Conservation (phyloP, 2,329 filamentous ascomycete genomes). For the Talaromyces sp. region DNA sequence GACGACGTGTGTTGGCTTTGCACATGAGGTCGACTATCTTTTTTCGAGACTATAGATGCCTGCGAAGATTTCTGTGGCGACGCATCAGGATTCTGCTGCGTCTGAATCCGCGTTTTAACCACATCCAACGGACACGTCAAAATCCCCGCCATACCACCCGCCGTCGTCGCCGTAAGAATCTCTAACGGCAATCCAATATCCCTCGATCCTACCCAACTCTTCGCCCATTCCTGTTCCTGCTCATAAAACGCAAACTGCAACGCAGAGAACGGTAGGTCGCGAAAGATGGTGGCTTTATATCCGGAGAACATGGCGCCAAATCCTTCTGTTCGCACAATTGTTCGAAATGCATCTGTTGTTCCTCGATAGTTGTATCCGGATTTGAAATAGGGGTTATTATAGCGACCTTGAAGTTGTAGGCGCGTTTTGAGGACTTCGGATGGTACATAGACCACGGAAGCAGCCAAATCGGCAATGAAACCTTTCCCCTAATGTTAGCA, state of each 20-base stretch:
- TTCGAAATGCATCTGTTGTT: slow-evolving; percentile 76
- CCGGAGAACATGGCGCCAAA: slow-evolving; percentile 84
- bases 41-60: slow-evolving; percentile 26
- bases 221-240: slow-evolving; percentile 79
- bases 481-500: slow-evolving; percentile 46
- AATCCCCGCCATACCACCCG: slow-evolving; percentile 86
- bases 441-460: slow-evolving; percentile 89
- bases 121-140: slow-evolving; percentile 95
- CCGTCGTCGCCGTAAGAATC: slow-evolving; percentile 80
- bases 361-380: slow-evolving; percentile 95
- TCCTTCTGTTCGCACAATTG: slow-evolving; percentile 78
- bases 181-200: slow-evolving; percentile 84
- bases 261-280: slow-evolving; percentile 92
- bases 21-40: slow-evolving; percentile 18
- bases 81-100: slow-evolving; percentile 64
- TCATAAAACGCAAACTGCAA: slow-evolving; percentile 98
- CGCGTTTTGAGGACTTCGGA: slow-evolving; percentile 98
- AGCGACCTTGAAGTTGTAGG: slow-evolving; percentile 85
- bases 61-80: slow-evolving; percentile 21
- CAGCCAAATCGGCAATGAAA: slow-evolving; percentile 87
- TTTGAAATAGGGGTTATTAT: slow-evolving; percentile 89
- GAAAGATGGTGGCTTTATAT: slow-evolving; percentile 93
- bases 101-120: slow-evolving; percentile 94
- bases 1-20: slow-evolving; percentile 1
- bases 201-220: slow-evolving; percentile 67